Percentiles rank a stretch among this genome's conserved stretches.
Conservation (phyloP, 2,329 filamentous ascomycete species). For the Verticillium alfalfae region DNA sequence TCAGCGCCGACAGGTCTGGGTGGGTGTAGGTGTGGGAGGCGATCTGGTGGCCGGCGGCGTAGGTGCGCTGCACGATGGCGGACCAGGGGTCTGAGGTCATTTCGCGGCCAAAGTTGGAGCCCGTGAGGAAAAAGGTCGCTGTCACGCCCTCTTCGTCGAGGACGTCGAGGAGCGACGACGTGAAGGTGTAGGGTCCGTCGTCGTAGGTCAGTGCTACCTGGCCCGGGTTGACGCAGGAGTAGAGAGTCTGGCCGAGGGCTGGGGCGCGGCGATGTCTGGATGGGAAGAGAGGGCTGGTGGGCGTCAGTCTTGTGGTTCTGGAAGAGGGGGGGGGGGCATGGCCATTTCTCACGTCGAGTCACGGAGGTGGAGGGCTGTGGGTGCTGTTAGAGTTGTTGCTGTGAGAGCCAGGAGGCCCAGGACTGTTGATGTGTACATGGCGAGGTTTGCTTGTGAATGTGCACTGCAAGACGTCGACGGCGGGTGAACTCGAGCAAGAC, state of each 20-base stretch:
- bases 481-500: not conserved
- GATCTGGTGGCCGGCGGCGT: constrained; percentile 36
- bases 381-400: not conserved
- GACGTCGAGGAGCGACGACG: constrained; percentile 31
- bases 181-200: constrained; percentile 39
- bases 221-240: constrained; percentile 24
- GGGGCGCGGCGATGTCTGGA: not conserved
- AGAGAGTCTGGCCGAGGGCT: constrained; percentile 4
- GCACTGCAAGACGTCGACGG: too few species aligned
- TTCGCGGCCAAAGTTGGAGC: constrained; percentile 32
- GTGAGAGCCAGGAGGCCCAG: not conserved
- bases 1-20: constrained; percentile 31
- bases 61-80: constrained; percentile 30
- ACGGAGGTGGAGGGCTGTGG: not conserved
- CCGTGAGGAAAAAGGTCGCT: constrained; percentile 37
- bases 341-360: not conserved
- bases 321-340: not conserved
- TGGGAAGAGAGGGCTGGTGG: not conserved
- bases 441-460: not conserved
- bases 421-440: not conserved
- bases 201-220: constrained; percentile 40
- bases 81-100: constrained; percentile 32
- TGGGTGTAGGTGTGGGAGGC: constrained; percentile 34
- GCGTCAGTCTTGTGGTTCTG: not conserved
- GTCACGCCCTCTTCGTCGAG: constrained; percentile 22